Base-by-base conservation (phyloP, 2,329 filamentous ascomycete species). In the Exophiala dermatitidis region DNA sequence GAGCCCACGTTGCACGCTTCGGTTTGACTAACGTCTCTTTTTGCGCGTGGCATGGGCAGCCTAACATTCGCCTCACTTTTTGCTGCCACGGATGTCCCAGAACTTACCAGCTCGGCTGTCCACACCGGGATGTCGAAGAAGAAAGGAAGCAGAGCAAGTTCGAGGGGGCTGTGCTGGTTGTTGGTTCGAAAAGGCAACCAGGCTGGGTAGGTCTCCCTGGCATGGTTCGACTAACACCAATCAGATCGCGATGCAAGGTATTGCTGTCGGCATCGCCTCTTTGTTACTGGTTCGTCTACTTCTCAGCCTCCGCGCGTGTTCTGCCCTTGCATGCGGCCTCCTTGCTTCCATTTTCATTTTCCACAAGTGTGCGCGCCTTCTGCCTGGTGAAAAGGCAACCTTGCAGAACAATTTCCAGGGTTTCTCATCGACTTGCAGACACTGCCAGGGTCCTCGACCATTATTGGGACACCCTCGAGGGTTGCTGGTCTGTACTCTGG, bases 101-200 rank as follows among this genome's bases (percentile, higher is more conserved):
- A 8, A 38, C 10, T 8, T 5, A 38, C 9, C 36, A 38, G 36
- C 19, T 38, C 10, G 9, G 36, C 9, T 12, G 36, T 8, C 7
- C 5, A 12, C 9, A 5, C 19, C 36, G 36, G 5, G 7, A 4
- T 38, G 36, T n/a, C 10, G 36, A 38, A n/a, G 10, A 32, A 8
- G 41, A 46, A n/a, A 32, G 28, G n/a, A 12, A 32, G 8, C 8
- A 9, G 28, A 46, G 32, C 26, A 9, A 46, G 32, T 19, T 19
- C 19, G 19, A 19, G 28, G 43, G 32, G 43, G 43, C 38, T 41
- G 38, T 33, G 44, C 10, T 5, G 26, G 32, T 47, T 30, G 45
- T 36, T 37, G 42, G 42, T 37, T 41, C 6, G 37, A 31, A 49
- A 49, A 49, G 46, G 46, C 46, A 49, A 49, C 46, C 46, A 49